These are phyloP conservation scores for Cichorium intybus DNA, from an alignment of 140 eudicot species.

Conservation along the genomic window DNA sequence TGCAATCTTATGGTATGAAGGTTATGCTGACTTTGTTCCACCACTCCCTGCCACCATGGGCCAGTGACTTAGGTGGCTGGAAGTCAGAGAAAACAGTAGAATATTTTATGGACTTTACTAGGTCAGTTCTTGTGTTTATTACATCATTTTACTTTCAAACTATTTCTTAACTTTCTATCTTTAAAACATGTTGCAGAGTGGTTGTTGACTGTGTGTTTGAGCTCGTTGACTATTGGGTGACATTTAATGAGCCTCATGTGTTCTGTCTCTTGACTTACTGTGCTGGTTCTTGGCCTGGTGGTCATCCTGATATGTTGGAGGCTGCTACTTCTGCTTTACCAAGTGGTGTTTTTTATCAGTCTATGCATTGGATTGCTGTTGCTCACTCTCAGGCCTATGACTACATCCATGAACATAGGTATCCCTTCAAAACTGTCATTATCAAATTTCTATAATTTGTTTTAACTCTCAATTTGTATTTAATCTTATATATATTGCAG, in stretches of 20 bases:
- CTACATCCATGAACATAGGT: constrained; percentile 93
- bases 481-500: constrained; percentile 39
- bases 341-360: constrained; percentile 72
- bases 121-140: constrained; percentile 38
- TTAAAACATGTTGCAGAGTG: constrained; percentile 49
- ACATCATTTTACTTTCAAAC: background rate
- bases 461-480: background rate
- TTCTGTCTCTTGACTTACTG: constrained; percentile 89
- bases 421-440: background rate
- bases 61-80: constrained; percentile 98
- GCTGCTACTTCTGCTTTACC: constrained; percentile 94
- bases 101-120: constrained; percentile 91
- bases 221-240: constrained; percentile 92
- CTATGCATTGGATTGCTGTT: constrained; percentile 89
- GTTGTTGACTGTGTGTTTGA: constrained; percentile 81
- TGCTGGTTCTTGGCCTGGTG: constrained; percentile 99
- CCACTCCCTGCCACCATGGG: constrained; percentile 99
- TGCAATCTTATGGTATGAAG: constrained; percentile 86
- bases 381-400: constrained; percentile 92
- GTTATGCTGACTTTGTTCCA: constrained; percentile 97
- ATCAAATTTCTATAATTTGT: background rate
- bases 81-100: constrained; percentile 85
- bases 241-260: constrained; percentile 95
- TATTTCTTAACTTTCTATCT: no score
- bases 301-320: constrained; percentile 96